Conservation (phyloP, 805 yeast genomes). For the Metschnikowia matae region DNA sequence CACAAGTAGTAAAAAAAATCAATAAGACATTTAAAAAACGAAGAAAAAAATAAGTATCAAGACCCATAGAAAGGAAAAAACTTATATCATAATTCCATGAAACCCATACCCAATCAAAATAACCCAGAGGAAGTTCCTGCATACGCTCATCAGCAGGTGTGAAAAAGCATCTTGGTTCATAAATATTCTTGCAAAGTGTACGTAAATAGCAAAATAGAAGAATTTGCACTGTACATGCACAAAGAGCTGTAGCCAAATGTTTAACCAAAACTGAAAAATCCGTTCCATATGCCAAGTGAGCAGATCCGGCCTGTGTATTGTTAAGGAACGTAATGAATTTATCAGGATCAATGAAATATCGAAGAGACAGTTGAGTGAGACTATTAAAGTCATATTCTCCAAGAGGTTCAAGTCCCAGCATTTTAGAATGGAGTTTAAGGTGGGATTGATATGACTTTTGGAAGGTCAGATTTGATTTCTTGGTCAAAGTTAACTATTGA, state of each 20-base stretch:
- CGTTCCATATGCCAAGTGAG: slow-evolving; percentile 56
- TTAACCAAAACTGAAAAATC: slow-evolving; percentile 53
- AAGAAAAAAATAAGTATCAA: slow-evolving; percentile 73
- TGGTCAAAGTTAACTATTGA: too few relatives aligned
- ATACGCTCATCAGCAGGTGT: slow-evolving; percentile 39
- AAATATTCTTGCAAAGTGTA: slow-evolving; percentile 33
- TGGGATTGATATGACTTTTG: too few relatives aligned
- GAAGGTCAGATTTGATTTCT: too few relatives aligned
- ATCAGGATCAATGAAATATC: slow-evolving; percentile 24
- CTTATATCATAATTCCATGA: slow-evolving; percentile 38
- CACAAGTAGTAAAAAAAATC: slow-evolving; percentile 48
- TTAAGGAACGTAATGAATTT: slow-evolving; percentile 40
- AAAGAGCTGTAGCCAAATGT: slow-evolving; percentile 50
- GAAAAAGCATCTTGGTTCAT: slow-evolving; percentile 51
- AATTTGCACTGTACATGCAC: slow-evolving; percentile 53
- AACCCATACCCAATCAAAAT: slow-evolving; percentile 56
- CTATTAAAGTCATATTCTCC: slow-evolving; percentile 11
- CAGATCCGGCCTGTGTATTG: slow-evolving; percentile 54
- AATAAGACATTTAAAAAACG: slow-evolving; percentile 54
- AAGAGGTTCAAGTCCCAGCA: background rate
- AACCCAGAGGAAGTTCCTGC: slow-evolving; percentile 36
- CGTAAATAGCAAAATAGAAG: slow-evolving; percentile 35
- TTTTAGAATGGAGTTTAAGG: background rate
- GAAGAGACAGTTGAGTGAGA: slow-evolving; percentile 26
- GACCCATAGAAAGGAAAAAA: slow-evolving; percentile 49